Conservation (phyloP, 305 asterid species). For the Fraxinus latifolia region DNA sequence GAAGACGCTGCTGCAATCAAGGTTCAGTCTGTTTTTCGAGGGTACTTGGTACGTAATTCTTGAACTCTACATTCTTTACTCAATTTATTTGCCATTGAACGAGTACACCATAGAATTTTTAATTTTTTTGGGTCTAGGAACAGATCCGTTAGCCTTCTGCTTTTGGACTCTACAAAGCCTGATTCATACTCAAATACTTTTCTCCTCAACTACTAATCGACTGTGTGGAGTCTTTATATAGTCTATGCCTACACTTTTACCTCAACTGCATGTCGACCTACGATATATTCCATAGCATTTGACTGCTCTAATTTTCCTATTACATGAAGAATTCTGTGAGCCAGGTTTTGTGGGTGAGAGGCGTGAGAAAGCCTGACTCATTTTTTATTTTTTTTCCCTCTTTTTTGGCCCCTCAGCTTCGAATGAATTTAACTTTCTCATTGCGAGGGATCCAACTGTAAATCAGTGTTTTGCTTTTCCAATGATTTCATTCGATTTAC, state of each 20-base stretch:
- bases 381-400: too few relatives aligned
- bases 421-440: not conserved
- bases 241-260: not conserved
- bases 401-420: too few relatives aligned
- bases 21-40: slow-evolving; percentile 77
- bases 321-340: too few relatives aligned
- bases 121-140: not conserved
- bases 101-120: not conserved
- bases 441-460: not conserved
- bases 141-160: not conserved
- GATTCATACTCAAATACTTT: too few relatives aligned
- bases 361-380: not conserved
- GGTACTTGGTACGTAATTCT: slow-evolving; percentile 54
- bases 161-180: too few relatives aligned
- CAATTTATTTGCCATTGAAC: not conserved
- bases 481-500: not conserved
- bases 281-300: too few relatives aligned
- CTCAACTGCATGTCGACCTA: not conserved
- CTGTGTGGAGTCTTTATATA: too few relatives aligned
- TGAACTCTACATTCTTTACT: not conserved
- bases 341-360: not conserved
- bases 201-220: too few relatives aligned
- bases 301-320: not conserved
- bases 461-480: not conserved
- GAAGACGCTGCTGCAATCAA: slow-evolving; percentile 61